Conservation (phyloP, 2,329 filamentous ascomycete species). For the Hyphodiscus sp. region DNA sequence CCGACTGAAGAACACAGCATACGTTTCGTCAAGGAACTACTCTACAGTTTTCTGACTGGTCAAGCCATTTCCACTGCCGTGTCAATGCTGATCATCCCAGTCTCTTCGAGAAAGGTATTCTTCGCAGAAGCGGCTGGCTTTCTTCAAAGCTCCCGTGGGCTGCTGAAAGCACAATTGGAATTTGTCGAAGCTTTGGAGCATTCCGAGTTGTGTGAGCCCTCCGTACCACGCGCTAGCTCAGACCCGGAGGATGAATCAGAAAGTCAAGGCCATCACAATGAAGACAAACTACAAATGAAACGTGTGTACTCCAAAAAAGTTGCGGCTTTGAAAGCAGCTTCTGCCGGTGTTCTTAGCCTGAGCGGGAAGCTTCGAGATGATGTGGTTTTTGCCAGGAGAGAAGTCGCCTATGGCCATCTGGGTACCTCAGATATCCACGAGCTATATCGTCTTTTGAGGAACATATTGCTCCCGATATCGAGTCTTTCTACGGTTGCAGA, state of each 20-base stretch:
- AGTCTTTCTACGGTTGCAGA: constrained; percentile 64
- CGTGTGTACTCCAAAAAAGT: constrained; percentile 2
- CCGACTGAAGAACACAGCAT: constrained; percentile 46
- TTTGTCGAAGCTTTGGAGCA: constrained; percentile 58
- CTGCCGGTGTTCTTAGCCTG: constrained; percentile 46
- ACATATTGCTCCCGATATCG: constrained; percentile 56
- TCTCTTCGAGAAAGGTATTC: constrained; percentile 57
- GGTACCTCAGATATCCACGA: constrained; percentile 56
- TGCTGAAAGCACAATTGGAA: constrained; percentile 50
- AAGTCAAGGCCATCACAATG: background rate
- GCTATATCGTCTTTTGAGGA: constrained; percentile 50
- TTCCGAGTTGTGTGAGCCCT: constrained; percentile 45
- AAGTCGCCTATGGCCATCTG: constrained; percentile 61
- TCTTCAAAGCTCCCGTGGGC: constrained; percentile 47
- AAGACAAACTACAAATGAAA: background rate
- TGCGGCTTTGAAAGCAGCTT: constrained; percentile 35
- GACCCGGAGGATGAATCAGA: constrained; percentile 10
- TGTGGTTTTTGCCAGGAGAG: constrained; percentile 63
- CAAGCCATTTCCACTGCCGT: constrained; percentile 51
- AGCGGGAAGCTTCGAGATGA: constrained; percentile 60
- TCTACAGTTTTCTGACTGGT: constrained; percentile 45
- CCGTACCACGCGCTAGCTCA: constrained; percentile 22
- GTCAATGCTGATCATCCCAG: constrained; percentile 57
- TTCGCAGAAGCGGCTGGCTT: constrained; percentile 53
- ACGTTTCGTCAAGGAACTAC: constrained; percentile 48